These are phyloP conservation scores for Fusarium lyarnte DNA, from an alignment of 2,329 filamentous ascomycete genomes.

Conservation along the genomic window DNA sequence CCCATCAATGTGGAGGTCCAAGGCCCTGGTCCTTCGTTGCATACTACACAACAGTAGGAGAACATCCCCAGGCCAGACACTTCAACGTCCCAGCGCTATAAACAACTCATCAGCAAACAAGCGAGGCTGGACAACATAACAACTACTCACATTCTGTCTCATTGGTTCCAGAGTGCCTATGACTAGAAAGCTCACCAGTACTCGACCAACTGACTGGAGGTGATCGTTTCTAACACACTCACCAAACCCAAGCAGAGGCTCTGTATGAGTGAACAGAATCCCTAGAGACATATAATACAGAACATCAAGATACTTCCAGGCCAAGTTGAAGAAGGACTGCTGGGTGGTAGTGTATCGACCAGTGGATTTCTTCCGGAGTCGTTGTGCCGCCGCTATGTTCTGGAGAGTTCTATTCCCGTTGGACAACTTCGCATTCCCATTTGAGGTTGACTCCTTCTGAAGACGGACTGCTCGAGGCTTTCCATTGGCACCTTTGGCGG, in stretches of 20 bases:
- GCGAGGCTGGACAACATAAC: neutral
- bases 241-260: neutral
- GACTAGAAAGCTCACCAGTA: slow-evolving; percentile 30
- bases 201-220: slow-evolving; percentile 7
- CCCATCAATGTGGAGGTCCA: slow-evolving; percentile 7
- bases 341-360: neutral
- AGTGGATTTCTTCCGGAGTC: neutral
- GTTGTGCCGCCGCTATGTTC: neutral
- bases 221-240: neutral
- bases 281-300: slow-evolving; percentile 6
- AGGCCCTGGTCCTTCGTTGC: slow-evolving; percentile 1
- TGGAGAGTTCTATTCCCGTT: neutral
- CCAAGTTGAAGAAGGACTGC: neutral
- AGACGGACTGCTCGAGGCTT: neutral
- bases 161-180: slow-evolving; percentile 40
- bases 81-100: slow-evolving; percentile 33
- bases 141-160: slow-evolving; percentile 28
- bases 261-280: slow-evolving; percentile 5
- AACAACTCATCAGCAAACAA: neutral
- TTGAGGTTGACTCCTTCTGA: neutral
- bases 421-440: neutral
- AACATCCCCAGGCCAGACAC: slow-evolving; percentile 31
- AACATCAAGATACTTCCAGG: neutral
- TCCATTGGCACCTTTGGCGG: neutral
- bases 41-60: slow-evolving; percentile 7